These are phyloP conservation scores for Thuja plicata DNA, from an alignment of 83 land plant genomes.

Conservation along the genomic window DNA sequence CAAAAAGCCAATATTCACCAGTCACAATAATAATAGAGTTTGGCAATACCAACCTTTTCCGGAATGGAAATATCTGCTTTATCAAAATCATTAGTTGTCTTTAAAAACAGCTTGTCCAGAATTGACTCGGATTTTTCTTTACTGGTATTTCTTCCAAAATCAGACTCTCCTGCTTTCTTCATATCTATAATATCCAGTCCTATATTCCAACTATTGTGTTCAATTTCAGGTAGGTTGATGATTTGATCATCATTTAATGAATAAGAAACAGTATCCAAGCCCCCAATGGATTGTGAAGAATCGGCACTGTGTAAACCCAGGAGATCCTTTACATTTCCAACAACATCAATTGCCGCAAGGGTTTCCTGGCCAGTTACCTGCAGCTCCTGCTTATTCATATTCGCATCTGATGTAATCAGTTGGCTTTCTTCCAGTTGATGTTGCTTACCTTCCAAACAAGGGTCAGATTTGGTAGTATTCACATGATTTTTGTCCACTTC, in stretches of 20 bases:
- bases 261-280: background rate
- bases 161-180: constrained; percentile 2
- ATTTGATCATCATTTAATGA: background rate
- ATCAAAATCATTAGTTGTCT: constrained; percentile 20
- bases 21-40: background rate
- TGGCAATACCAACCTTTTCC: constrained; percentile 1
- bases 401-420: background rate
- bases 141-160: background rate
- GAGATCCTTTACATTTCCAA: background rate
- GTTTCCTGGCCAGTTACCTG: background rate
- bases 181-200: constrained; percentile 12
- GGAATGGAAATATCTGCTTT: background rate
- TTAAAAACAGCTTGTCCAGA: constrained; percentile 49
- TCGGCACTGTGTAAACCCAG: background rate
- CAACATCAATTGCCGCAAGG: background rate
- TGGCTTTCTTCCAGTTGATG: constrained; percentile 1
- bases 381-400: background rate
- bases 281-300: background rate
- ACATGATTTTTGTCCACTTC: background rate
- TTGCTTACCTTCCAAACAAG: constrained; percentile 10
- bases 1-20: background rate
- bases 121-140: constrained; percentile 24
- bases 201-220: constrained; percentile 9
- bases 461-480: background rate
- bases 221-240: background rate